phyloP scores from a whole-genome alignment of 2,329 filamentous ascomycete genomes.

The Apiospora sp. region DNA sequence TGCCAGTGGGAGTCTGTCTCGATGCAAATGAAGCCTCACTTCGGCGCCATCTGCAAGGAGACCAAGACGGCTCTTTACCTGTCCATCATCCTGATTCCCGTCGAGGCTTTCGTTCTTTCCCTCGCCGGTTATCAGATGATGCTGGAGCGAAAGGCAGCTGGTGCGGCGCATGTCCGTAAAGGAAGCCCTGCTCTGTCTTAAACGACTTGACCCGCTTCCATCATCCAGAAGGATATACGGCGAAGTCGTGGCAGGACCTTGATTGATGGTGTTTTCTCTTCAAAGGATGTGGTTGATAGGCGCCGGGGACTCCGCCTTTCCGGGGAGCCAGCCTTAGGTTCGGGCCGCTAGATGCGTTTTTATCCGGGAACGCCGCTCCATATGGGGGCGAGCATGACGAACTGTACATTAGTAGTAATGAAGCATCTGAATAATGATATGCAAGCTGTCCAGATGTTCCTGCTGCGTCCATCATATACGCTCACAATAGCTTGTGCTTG shows the following conservation, averaged over 20 bases:
- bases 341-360: constrained; percentile 15
- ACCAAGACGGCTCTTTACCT: constrained; percentile 63
- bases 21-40: constrained; percentile 62
- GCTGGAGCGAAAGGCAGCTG: constrained; percentile 51
- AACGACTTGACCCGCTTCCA: not conserved
- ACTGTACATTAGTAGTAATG: constrained; percentile 34
- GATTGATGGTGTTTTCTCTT: not conserved
- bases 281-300: not conserved
- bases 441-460: not conserved
- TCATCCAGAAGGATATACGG: not conserved
- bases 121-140: constrained; percentile 54
- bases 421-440: constrained; percentile 21
- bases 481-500: not conserved
- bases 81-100: constrained; percentile 62
- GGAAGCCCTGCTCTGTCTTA: constrained; percentile 38
- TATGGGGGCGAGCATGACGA: constrained; percentile 29
- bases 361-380: constrained; percentile 24
- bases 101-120: constrained; percentile 57
- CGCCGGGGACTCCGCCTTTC: constrained; percentile 2
- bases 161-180: constrained; percentile 45
- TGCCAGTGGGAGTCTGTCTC: constrained; percentile 65
- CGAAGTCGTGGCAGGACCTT: not conserved
- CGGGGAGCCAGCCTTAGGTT: constrained; percentile 4
- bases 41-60: constrained; percentile 63
- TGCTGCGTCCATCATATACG: not conserved